Base-by-base conservation (phyloP, 2,329 filamentous ascomycete species). In the Aspergillus unguis region DNA sequence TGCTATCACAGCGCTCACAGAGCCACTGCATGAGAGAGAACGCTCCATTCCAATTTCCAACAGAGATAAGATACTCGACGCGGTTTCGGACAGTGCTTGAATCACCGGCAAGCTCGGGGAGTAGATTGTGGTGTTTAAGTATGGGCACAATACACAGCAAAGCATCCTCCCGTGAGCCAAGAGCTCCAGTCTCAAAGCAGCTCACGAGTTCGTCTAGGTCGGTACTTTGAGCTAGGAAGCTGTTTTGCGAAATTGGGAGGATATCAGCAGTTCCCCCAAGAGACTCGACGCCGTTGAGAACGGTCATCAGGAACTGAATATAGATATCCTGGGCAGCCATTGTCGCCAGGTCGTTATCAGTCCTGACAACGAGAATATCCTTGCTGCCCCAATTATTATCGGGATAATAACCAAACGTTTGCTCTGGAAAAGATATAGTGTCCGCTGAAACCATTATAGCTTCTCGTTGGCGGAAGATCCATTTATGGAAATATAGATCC, bases 311-410 rank as follows among this genome's bases (percentile, higher is more conserved):
- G 31, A 68, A 66, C 5, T 62, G 57, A 1, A 67, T 58, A n/a
- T 63, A 71, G 6, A 71, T 58, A 29, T 71, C 68, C 25, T 71
- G 69, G 0, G 69, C 68, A 4, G 48, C 60, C 66, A 70, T 68
- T 0, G 11, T 50, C 26, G 65, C 60, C 0, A 70, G 6, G 3
- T 31, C 35, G 44, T 63, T 66, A 0, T 58, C 54, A 0, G 63
- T 67, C 44, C 54, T 60, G 6, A 67, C 47, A 1, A 56, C 55
- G 2, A 68, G 52, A 0, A 69, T 54, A 3, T 63, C 56, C 33
- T 55, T 59, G 6, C 55, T 55, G 1, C 49, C 28, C 0, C 43
- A 32, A 9, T 53, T 8, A 0, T 45, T 10, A 1, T 60, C 52
- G 0, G 59, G 53, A 1, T 55, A 52, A 10, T 54, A 58, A 0